Percentiles rank a stretch among this genome's conserved stretches.
Evolutionary conservation across 805 yeast genomes (phyloP).

Genomic region (Ogataea allantospora): DNA sequence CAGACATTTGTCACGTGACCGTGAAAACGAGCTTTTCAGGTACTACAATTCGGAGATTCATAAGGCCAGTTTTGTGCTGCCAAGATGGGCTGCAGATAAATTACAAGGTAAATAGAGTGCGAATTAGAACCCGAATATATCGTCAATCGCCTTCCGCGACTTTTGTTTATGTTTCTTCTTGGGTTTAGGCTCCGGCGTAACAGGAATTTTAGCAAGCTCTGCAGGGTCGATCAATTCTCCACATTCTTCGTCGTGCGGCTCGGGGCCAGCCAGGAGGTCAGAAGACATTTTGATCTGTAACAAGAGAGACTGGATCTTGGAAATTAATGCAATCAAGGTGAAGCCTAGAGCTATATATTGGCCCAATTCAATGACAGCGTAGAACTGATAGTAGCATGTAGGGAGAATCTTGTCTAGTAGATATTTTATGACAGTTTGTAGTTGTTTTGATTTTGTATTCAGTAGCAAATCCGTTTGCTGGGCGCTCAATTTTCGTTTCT

Average conservation of each 20-base stretch:
- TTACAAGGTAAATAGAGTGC: slow-evolving; percentile 18
- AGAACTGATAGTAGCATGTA: slow-evolving; percentile 57
- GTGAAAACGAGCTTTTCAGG: slow-evolving; percentile 50
- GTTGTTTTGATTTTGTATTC: slow-evolving; percentile 7
- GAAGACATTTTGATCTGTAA: slow-evolving; percentile 4
- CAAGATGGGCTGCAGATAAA: slow-evolving; percentile 63
- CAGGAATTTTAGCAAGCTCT: slow-evolving; percentile 1
- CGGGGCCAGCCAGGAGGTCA: slow-evolving; percentile 23
- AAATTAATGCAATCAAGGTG: slow-evolving; percentile 56
- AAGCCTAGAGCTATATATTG: slow-evolving; percentile 77
- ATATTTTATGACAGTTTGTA: slow-evolving; percentile 24
- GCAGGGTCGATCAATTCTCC: slow-evolving; percentile 15
- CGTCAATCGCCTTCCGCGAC: slow-evolving; percentile 62
- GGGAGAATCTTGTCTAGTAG: slow-evolving; percentile 39
- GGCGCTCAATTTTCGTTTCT: slow-evolving; percentile 12
- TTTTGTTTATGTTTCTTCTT: slow-evolving; percentile 39
- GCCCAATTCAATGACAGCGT: slow-evolving; percentile 67
- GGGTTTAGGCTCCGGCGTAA: slow-evolving; percentile 1
- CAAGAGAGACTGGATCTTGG: slow-evolving; percentile 39
- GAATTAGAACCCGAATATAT: slow-evolving; percentile 58
- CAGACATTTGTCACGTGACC: slow-evolving; percentile 42
- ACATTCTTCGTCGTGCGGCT: slow-evolving; percentile 15
- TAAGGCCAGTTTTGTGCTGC: slow-evolving; percentile 70
- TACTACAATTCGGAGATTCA: slow-evolving; percentile 72
- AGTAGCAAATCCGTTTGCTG: slow-evolving; percentile 6